Evolutionary conservation across 345 rosid genomes (phyloP).

Genomic region (Eucalyptus guilfoylei): DNA sequence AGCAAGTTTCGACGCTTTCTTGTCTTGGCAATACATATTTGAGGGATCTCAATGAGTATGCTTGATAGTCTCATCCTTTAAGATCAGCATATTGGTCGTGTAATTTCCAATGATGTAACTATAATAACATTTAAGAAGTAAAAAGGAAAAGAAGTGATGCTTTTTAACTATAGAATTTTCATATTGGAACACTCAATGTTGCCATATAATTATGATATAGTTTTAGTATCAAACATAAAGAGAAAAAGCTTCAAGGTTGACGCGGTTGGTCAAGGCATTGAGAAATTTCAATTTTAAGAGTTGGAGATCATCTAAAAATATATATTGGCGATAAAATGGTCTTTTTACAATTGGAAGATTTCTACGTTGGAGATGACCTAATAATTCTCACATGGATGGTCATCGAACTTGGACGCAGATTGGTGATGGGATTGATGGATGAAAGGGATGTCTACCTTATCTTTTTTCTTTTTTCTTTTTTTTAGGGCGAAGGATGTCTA

Average conservation of each 20-base stretch:
- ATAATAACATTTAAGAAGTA: not conserved
- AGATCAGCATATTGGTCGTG: not conserved
- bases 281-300: not conserved
- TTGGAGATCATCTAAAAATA: too few relatives aligned
- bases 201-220: not conserved
- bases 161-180: not conserved
- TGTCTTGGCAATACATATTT: not conserved
- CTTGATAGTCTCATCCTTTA: not conserved
- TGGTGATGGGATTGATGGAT: not conserved
- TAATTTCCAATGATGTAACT: not conserved
- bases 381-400: not conserved
- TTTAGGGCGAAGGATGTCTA: not conserved
- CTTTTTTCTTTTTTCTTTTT: not conserved
- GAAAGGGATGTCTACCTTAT: not conserved
- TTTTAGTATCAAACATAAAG: not conserved
- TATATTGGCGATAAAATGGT: not conserved
- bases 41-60: not conserved
- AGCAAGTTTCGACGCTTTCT: not conserved
- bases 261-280: too few relatives aligned
- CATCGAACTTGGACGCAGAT: not conserved
- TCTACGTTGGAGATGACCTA: not conserved
- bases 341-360: not conserved
- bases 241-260: not conserved
- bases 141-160: not conserved
- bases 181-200: not conserved